Conservation (phyloP, 331 rosid genomes). For the Quercus lobata region DNA sequence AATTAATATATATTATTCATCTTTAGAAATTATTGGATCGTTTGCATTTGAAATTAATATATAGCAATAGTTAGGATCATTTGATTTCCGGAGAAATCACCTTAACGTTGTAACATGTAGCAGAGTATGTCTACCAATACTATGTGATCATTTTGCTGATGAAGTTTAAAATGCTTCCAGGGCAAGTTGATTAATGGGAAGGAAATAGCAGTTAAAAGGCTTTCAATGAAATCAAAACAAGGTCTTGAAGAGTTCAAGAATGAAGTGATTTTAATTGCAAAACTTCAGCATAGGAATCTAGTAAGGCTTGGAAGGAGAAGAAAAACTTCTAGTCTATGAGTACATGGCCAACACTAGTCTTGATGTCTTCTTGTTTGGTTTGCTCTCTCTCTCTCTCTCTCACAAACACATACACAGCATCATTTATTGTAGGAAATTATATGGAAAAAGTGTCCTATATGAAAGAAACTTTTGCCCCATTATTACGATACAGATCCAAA, state of each 20-base stretch:
- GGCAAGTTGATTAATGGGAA: constrained; percentile 38
- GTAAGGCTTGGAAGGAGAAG: constrained; percentile 47
- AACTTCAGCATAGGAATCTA: constrained; percentile 55
- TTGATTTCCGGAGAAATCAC: neutral
- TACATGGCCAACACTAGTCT: constrained; percentile 36
- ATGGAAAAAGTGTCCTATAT: neutral
- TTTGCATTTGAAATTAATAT: neutral
- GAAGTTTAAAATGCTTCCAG: constrained; percentile 18
- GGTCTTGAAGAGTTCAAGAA: constrained; percentile 52
- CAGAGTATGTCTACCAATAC: neutral
- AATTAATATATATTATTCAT: neutral
- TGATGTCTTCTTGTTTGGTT: constrained; percentile 28
- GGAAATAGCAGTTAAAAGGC: constrained; percentile 51
- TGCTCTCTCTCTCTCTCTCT: neutral
- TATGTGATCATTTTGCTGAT: neutral
- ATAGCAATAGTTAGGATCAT: neutral
- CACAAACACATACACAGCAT: neutral
- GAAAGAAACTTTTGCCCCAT: neutral
- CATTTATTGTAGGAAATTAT: neutral
- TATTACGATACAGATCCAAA: constrained; percentile 21
- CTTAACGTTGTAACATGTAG: neutral
- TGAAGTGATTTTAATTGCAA: constrained; percentile 35
- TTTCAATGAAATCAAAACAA: constrained; percentile 40
- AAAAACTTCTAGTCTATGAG: constrained; percentile 50
- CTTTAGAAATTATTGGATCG: neutral